Evolutionary conservation across 805 yeast genomes (phyloP), one percentile per base, ranked within the genome.

Genomic region (Middelhovenomyces tepae): DNA sequence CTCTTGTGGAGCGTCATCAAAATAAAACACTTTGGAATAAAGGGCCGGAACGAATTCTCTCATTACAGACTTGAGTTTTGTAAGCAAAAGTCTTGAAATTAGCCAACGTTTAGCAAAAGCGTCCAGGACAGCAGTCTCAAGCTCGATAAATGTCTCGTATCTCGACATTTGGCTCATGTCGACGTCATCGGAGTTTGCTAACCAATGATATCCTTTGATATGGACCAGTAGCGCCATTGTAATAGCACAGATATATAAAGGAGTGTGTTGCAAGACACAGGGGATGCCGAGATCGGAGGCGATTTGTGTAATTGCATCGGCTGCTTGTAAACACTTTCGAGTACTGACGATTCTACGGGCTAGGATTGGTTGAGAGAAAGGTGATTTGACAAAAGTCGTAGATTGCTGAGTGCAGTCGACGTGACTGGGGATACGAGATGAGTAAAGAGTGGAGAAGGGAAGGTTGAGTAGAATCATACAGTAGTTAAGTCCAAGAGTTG

Each of bases 161-260:
- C n/a, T n/a, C n/a, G n/a, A n/a, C n/a, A n/a, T n/a, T n/a, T n/a
- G n/a, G n/a, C n/a, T n/a, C n/a, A n/a, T n/a, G n/a, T n/a, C n/a
- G n/a, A n/a, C n/a, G n/a, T 26, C 29, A 16, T 26, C 17, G 5
- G 29, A 20, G 9, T 20, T 9, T 5, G 29, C 17, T 26, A 34
- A 14, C 37, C 37, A 34, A n/a, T 16, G 18, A 29, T 34, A 34
- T 4, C 29, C 26, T 30, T 34, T 34, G 11, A 34, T 29, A 19
- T 34, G 37, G 6, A 34, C 33, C 5, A 33, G 15, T 19, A 27
- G 9, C 9, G 36, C 31, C 26, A 33, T 33, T n/a, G 33, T 15
- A 6, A 30, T 9, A n/a, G 34, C 31, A 18, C 37, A 34, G 13
- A 28, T 19, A 25, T 16, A 34, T 5, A 34, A 20, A 11, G 37